Evolutionary conservation across 768 basidiomycete genomes (phyloP), one percentile per base, ranked within the genome.

Genomic region (Mrakia frigida): DNA sequence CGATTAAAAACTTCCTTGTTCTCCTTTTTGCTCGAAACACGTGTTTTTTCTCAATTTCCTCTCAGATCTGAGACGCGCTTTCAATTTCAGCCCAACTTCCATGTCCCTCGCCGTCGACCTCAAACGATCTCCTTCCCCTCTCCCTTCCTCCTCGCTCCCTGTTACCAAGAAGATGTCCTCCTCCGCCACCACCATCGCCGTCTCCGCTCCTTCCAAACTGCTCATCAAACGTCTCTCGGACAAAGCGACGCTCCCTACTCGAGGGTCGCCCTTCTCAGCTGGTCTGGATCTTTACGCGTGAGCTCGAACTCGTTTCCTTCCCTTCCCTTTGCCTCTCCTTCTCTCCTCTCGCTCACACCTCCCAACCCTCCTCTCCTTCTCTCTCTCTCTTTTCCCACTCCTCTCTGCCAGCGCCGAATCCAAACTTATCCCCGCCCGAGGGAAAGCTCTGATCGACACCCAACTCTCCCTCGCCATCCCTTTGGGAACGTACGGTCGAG

Each of bases 201-300:
- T 65, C 63, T 23, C 78, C 21, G 28, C 43, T 9, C 46, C 74
- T 31, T 52, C 74, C 46, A 61, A 76, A 63, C 87, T 98, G 28
- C 88, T 93, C 73, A 88, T 99, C 82, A 97, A 97, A 82, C 88
- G 89, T 46, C 89, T 91, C 52, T 93, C 92, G 3, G 88, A 89
- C 25, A 91, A 90, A 81, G 97, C 92, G 35, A 90, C 83, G 78
- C 82, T 93, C 31, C 97, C 97, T 3, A 94, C 92, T 14, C 88
- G 93, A 70, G 96, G 97, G 0, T 93, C 92, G 3, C 84, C 89
- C 2, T 85, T 94, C 69, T 88, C 96, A 2, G 97, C 97, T 0
- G 97, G 97, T 7, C 97, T 98, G 81, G 97, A 99, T 83, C 86
- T 99, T 52, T 95, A 94, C 85, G 91, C 91, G 94, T 92, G 82